Conservation (phyloP, 768 basidiomycete genomes). For the Xerocomellus intermedius region DNA sequence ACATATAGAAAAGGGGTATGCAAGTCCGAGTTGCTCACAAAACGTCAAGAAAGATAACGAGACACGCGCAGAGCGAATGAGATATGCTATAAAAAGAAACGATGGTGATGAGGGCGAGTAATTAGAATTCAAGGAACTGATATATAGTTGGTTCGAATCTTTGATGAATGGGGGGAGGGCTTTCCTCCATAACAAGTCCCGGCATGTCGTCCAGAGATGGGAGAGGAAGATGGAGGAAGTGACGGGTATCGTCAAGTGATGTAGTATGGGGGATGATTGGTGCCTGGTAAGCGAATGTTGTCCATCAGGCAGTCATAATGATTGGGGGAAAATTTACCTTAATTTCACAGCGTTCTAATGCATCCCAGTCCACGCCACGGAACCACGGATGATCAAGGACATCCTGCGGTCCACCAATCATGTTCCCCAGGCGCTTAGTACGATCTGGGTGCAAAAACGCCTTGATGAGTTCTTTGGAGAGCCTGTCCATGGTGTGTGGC, state of each 20-base stretch:
- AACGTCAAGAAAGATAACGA: not conserved
- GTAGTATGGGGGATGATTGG: constrained; percentile 84
- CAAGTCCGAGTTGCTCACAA: constrained; percentile 1
- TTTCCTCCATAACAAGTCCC: constrained; percentile 67
- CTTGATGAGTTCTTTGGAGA: constrained; percentile 85
- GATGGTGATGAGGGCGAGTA: constrained; percentile 2
- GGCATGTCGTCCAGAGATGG: constrained; percentile 78
- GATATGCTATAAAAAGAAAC: constrained; percentile 29
- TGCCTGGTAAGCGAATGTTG: constrained; percentile 47
- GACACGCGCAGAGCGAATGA: constrained; percentile 7
- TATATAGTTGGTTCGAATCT: constrained; percentile 66
- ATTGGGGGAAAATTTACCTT: constrained; percentile 49
- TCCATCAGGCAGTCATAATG: not conserved
- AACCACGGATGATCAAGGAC: constrained; percentile 94
- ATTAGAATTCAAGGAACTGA: constrained; percentile 76
- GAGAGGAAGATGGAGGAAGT: constrained; percentile 79
- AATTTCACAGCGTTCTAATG: constrained; percentile 82
- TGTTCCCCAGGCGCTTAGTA: constrained; percentile 87
- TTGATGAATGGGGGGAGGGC: constrained; percentile 54
- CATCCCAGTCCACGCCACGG: constrained; percentile 90
- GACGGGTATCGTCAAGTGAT: constrained; percentile 79
- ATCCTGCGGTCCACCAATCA: constrained; percentile 89
- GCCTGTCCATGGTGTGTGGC: constrained; percentile 86
- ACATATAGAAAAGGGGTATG: constrained; percentile 9
- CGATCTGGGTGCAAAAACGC: constrained; percentile 91